Percentiles rank a stretch among this genome's conserved stretches.
Evolutionary conservation across 2,329 filamentous ascomycete species (phyloP).

Genomic region (Colletotrichum plurivorum): DNA sequence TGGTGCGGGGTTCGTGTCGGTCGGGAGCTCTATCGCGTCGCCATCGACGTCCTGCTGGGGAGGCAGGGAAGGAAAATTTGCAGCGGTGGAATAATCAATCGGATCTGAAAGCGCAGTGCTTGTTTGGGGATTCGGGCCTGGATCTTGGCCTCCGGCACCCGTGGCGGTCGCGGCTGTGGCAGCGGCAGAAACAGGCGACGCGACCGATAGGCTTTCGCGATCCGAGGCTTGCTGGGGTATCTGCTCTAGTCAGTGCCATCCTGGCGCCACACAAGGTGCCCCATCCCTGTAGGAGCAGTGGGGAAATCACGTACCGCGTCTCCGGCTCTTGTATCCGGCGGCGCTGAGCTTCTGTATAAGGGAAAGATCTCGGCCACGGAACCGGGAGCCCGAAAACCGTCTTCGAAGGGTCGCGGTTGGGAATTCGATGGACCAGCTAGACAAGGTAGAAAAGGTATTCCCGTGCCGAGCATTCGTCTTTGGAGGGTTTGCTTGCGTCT

Average conservation of each 20-base stretch:
- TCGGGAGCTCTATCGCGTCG: constrained; percentile 15
- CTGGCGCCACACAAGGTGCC: not conserved
- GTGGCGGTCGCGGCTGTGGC: constrained; percentile 21
- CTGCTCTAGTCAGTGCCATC: constrained; percentile 39
- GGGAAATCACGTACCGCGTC: constrained; percentile 29
- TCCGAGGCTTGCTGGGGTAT: constrained; percentile 32
- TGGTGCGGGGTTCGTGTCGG: constrained; percentile 18
- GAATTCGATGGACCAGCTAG: no score
- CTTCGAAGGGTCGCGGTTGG: no score
- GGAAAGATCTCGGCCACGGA: no score
- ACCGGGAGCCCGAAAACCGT: no score
- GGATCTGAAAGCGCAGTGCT: not conserved
- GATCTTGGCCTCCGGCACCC: constrained; percentile 15
- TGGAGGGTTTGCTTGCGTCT: constrained; percentile 3
- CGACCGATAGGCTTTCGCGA: constrained; percentile 25
- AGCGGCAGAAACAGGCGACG: constrained; percentile 22
- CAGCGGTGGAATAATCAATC: not conserved
- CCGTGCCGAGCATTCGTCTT: not conserved
- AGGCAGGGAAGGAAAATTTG: not conserved
- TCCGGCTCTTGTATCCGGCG: constrained; percentile 13
- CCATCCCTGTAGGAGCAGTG: constrained; percentile 15
- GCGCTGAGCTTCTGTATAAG: constrained; percentile 22
- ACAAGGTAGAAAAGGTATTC: no score
- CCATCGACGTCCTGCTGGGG: not conserved
- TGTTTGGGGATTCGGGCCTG: constrained; percentile 8